Conservation (phyloP, 257 asterid species). For the Salvia hispanica region DNA sequence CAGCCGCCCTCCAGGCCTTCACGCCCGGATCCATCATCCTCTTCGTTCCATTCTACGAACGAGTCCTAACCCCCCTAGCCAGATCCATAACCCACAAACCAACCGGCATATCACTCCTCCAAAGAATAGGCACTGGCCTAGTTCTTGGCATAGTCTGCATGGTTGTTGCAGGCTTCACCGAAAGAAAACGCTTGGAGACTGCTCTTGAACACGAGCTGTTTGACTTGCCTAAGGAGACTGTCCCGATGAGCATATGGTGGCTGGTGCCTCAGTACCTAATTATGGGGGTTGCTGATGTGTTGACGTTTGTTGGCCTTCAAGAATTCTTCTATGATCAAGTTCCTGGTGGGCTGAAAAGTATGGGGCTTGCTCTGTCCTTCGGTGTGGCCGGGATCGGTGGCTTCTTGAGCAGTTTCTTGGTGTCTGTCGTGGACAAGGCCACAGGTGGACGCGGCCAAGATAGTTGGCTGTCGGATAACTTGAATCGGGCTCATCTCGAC, state of each 20-base stretch:
- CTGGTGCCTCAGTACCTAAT: slow-evolving; percentile 48
- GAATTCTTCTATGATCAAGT: slow-evolving; percentile 58
- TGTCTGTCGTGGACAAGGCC: slow-evolving; percentile 34
- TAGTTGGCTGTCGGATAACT: slow-evolving; percentile 53
- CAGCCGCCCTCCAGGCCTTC: slow-evolving; percentile 42
- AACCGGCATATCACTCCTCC: slow-evolving; percentile 47
- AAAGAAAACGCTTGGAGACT: slow-evolving; percentile 40
- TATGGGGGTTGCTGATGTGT: slow-evolving; percentile 44
- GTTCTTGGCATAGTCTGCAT: slow-evolving; percentile 33
- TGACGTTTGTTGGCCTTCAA: slow-evolving; percentile 52
- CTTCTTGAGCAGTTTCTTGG: slow-evolving; percentile 48
- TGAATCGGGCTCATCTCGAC: slow-evolving; percentile 58
- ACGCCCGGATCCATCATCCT: slow-evolving; percentile 31
- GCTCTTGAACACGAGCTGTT: slow-evolving; percentile 40
- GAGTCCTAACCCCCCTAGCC: slow-evolving; percentile 42
- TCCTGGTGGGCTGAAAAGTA: slow-evolving; percentile 43
- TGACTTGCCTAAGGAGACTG: slow-evolving; percentile 34
- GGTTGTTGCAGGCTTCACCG: slow-evolving; percentile 46
- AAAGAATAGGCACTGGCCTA: slow-evolving; percentile 44
- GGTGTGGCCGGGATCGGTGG: slow-evolving; percentile 49
- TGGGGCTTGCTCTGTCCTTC: slow-evolving; percentile 47
- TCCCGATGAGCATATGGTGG: slow-evolving; percentile 68
- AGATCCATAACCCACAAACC: slow-evolving; percentile 39
- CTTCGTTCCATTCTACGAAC: slow-evolving; percentile 47
- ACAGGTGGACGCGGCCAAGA: slow-evolving; percentile 31